Base-by-base conservation (phyloP, 306 rosid species). In the Cercis canadensis region DNA sequence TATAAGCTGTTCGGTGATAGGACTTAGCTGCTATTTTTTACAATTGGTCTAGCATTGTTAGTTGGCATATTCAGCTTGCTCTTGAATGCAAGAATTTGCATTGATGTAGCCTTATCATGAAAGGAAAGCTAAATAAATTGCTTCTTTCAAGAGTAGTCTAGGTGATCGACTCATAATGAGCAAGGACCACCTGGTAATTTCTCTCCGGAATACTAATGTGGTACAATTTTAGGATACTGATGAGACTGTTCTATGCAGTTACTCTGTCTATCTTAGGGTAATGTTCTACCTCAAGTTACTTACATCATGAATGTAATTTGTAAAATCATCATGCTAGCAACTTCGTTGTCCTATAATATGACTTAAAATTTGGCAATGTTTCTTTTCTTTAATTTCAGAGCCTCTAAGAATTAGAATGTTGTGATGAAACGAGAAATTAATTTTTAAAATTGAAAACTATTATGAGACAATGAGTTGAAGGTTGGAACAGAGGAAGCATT, bases 121-220 rank as follows among this genome's bases (percentile, higher is more conserved):
- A 24, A n/a, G 58, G 31, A 73, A 41, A n/a, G 45, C 11, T 51
- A 12, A 51, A 13, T 57, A n/a, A n/a, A n/a, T n/a, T n/a, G n/a
- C n/a, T n/a, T 57, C 16, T 70, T 52, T 46, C 18, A 54, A 65
- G 18, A 19, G 6, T 41, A 8, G 33, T 59, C 41, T 11, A 37
- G 9, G 2, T 37, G 57, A 70, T 66, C 31, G 67, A 44, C 66
- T 66, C 31, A 62, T 47, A 6, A 19, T 55, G 75, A 54, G 67
- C 36, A 17, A 24, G 57, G 53, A 60, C 5, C 14, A 47, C 55
- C 16, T 29, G 39, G 36, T 16, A 57, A 78, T 34, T 59, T 16
- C 19, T 62, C 43, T 69, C 16, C 16, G 18, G 59, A 44, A n/a
- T 33, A 12, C 6, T 44, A 17, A 2, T 7, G 44, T 67, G 24